These are phyloP conservation scores for Saccharomycodes ludwigii DNA, from an alignment of 805 yeast genomes.

Conservation along the genomic window DNA sequence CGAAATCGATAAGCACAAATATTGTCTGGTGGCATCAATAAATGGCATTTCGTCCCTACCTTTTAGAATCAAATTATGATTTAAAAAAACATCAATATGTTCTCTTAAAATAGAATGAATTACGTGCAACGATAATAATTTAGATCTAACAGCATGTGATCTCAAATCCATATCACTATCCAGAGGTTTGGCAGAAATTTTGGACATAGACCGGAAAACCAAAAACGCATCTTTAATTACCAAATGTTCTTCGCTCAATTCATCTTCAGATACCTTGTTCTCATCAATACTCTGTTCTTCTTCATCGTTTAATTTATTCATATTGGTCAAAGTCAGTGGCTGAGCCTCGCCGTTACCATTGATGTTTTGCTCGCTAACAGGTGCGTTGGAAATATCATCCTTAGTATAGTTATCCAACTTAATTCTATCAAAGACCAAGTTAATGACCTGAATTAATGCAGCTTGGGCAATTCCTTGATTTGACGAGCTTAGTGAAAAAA, in stretches of 20 bases:
- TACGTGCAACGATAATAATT: constrained; percentile 75
- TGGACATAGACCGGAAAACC: constrained; percentile 89
- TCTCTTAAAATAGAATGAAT: constrained; percentile 77
- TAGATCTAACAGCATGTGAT: constrained; percentile 86
- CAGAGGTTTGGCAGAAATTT: constrained; percentile 72
- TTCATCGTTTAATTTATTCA: constrained; percentile 44
- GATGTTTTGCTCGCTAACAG: not conserved
- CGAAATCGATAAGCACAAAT: constrained; percentile 68
- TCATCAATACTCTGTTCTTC: constrained; percentile 42
- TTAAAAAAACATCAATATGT: constrained; percentile 69
- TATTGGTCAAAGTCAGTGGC: constrained; percentile 45
- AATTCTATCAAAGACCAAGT: constrained; percentile 70
- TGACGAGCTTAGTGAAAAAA: constrained; percentile 64
- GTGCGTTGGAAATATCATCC: constrained; percentile 3
- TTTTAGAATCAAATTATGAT: constrained; percentile 40
- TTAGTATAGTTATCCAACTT: constrained; percentile 12
- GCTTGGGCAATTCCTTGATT: constrained; percentile 96
- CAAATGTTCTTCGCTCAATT: constrained; percentile 47
- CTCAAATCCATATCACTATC: constrained; percentile 76
- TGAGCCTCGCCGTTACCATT: constrained; percentile 21
- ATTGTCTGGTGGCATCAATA: constrained; percentile 72
- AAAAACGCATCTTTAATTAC: constrained; percentile 84
- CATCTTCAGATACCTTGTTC: constrained; percentile 13
- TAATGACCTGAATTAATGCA: constrained; percentile 80
- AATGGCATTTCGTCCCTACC: constrained; percentile 48